phyloP scores from a whole-genome alignment of 139 green algal species.

The Bryopsis sp. region DNA sequence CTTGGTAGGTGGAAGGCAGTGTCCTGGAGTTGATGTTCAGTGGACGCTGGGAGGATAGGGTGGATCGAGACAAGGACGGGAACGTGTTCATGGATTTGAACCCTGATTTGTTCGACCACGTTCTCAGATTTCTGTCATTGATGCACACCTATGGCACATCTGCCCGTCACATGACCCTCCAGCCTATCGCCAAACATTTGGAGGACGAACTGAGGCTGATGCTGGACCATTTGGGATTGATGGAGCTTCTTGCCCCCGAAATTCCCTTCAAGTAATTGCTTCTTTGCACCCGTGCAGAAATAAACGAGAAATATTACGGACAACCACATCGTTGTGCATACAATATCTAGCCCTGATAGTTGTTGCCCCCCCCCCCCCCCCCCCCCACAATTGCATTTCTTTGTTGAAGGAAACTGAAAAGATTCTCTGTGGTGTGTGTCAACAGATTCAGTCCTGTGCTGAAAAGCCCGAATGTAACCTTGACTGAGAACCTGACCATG shows the following conservation, averaged over 20 bases:
- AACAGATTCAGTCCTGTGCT: background rate
- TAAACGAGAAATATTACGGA: too few relatives aligned
- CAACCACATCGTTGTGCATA: too few relatives aligned
- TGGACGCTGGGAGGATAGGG: constrained; percentile 16
- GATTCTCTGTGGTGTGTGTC: too few relatives aligned
- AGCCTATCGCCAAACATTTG: background rate
- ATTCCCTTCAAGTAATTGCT: background rate
- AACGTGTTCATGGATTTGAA: constrained; percentile 17
- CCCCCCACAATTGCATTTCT: too few relatives aligned
- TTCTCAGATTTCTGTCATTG: constrained; percentile 1
- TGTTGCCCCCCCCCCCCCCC: too few relatives aligned
- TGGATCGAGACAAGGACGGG: constrained; percentile 3
- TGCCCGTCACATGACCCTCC: background rate
- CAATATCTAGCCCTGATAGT: too few relatives aligned
- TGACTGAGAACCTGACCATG: background rate
- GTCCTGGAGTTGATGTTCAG: constrained; percentile 17
- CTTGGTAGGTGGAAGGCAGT: constrained; percentile 9
- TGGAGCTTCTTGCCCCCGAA: background rate
- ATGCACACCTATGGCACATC: background rate
- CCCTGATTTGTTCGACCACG: constrained; percentile 9
- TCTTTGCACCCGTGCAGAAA: too few relatives aligned
- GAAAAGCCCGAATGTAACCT: background rate
- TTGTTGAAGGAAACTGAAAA: too few relatives aligned
- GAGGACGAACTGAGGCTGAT: constrained; percentile 13
- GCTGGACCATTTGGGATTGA: constrained; percentile 5